phyloP scores from a whole-genome alignment of 805 yeast species.

The Metschnikowia anglica region DNA sequence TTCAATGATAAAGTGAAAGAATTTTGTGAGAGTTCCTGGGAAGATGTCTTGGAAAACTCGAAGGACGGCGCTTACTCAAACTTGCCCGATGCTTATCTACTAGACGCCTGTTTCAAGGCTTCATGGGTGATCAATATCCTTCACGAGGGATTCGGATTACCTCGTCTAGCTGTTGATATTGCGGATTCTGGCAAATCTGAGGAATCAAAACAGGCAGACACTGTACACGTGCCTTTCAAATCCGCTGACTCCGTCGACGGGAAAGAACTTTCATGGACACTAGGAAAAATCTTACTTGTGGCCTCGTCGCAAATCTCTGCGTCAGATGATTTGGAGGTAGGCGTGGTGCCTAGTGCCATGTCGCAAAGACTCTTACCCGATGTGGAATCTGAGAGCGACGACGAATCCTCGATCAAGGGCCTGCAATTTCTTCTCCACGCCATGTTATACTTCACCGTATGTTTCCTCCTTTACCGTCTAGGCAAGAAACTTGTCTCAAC shows the following conservation, averaged over 20 bases:
- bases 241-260: constrained; percentile 81
- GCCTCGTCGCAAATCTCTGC: constrained; percentile 65
- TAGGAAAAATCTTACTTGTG: constrained; percentile 81
- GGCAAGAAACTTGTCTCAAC: constrained; percentile 1
- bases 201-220: constrained; percentile 22
- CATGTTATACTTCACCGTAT: constrained; percentile 18
- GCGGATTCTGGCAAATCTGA: constrained; percentile 27
- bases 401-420: constrained; percentile 10
- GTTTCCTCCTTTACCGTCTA: constrained; percentile 17
- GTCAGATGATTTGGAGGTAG: constrained; percentile 26
- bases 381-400: constrained; percentile 22
- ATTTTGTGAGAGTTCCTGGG: constrained; percentile 81
- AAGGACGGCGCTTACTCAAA: constrained; percentile 58
- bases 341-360: constrained; percentile 43
- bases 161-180: constrained; percentile 60
- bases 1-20: constrained; percentile 65
- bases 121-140: constrained; percentile 88
- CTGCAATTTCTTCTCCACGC: constrained; percentile 15
- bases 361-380: constrained; percentile 23
- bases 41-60: constrained; percentile 45
- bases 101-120: constrained; percentile 88
- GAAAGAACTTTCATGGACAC: constrained; percentile 90
- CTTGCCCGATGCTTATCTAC: constrained; percentile 51
- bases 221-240: constrained; percentile 63
- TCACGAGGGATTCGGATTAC: constrained; percentile 90